Conservation (phyloP, 2,329 filamentous ascomycete species). For the Lecanicillium sp. region DNA sequence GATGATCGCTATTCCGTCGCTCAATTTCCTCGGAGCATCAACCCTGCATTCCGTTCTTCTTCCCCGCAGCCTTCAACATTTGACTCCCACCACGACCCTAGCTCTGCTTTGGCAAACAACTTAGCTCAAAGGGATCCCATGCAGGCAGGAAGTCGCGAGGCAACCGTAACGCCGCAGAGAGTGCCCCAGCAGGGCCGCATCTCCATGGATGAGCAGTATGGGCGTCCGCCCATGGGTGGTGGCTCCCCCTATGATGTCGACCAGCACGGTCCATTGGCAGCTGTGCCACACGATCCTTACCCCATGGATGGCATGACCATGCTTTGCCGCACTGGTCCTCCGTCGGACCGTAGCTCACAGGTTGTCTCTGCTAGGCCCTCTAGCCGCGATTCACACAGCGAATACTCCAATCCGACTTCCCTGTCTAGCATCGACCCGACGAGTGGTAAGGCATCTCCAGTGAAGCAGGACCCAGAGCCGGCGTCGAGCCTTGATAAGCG, state of each 20-base stretch:
- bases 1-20: slow-evolving; percentile 90
- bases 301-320: slow-evolving; percentile 96
- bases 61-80: slow-evolving; percentile 92
- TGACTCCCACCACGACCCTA: slow-evolving; percentile 84
- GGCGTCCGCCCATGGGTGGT: slow-evolving; percentile 12
- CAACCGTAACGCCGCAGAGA: slow-evolving; percentile 46
- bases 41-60: slow-evolving; percentile 90
- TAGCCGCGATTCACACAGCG: slow-evolving; percentile 83
- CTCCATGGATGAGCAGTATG: slow-evolving; percentile 18
- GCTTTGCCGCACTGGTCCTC: slow-evolving; percentile 72
- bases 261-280: slow-evolving; percentile 54
- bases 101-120: slow-evolving; percentile 63
- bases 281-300: slow-evolving; percentile 86
- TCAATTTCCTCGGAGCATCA: slow-evolving; percentile 91
- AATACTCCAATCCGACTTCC: slow-evolving; percentile 82
- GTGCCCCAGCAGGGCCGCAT: slow-evolving; percentile 14
- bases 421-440: slow-evolving; percentile 77
- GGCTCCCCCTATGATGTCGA: slow-evolving; percentile 33
- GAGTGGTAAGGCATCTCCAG: slow-evolving; percentile 66
- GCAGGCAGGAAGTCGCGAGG: slow-evolving; percentile 40
- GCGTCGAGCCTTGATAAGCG: slow-evolving; percentile 54
- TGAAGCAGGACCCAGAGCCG: slow-evolving; percentile 51
- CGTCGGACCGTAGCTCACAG: slow-evolving; percentile 44
- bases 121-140: slow-evolving; percentile 50
- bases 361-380: slow-evolving; percentile 61